Base-by-base conservation (phyloP, 768 basidiomycete species). In the Phaffia tasmanica region DNA sequence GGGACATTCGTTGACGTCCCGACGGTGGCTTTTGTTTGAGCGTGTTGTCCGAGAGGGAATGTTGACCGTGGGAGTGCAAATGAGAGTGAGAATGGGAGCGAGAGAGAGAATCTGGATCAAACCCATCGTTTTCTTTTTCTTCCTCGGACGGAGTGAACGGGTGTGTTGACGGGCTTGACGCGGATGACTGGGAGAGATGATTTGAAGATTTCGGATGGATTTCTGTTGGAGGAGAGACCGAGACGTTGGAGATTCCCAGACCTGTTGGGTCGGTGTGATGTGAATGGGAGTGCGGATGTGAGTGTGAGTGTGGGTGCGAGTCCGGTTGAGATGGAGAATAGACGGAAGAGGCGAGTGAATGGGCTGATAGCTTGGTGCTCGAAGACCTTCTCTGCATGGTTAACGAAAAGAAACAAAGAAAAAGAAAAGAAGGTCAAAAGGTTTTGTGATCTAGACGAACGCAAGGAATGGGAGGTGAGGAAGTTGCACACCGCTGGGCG, bases 241-340 rank as follows among this genome's bases (percentile, higher is more conserved):
- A 32, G 58, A n/a, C n/a, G 35, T 59, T 59, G 15, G 48, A 23
- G 58, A 59, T 59, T 9, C 58, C 58, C 21, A 59, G 58, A 2
- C 58, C 58, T 9, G 58, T 47, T 6, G 21, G 42, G 2, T 42
- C 58, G 18, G 8, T 9, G 35, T 27, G 14, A 6, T 57, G 29
- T 16, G 42, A 6, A 47, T 59, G 58, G 16, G 58, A 59, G 58
- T 59, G 58, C 23, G 46, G 35, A 21, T 54, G 25, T 32, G 62
- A 53, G 51, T 47, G 56, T 32, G 15, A 1, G 27, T 48, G 55
- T n/a, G 23, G 8, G 63, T 64, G 25, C 14, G 29, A 15, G 63
- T 57, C 48, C 23, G 57, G 18, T 16, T 32, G 35, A 46, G 58
- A 25, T 60, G 35, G 18, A 46, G 29, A 32, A 46, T 23, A 15